Evolutionary conservation across 371 early-diverging fungal species (phyloP).

Genomic region (Apophysomyces trapeziformis): DNA sequence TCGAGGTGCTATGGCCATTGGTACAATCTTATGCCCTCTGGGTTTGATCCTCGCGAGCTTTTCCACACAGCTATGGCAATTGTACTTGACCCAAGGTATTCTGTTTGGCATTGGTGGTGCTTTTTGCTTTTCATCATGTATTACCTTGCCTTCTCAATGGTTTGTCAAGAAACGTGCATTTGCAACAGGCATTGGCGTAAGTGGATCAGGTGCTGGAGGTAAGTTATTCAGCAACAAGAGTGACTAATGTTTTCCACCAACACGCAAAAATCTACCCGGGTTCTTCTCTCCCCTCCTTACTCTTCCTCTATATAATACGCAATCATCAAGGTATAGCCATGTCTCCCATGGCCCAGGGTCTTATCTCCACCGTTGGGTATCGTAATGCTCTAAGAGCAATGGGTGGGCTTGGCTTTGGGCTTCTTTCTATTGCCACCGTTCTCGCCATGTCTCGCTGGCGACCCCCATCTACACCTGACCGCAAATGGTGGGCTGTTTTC

Average conservation of each 20-base stretch:
- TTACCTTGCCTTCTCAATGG: conserved; percentile 75
- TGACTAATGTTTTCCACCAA: no score
- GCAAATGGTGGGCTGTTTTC: conserved; percentile 17
- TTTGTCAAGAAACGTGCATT: conserved; percentile 72
- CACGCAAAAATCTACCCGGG: conserved; percentile 16
- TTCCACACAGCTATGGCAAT: conserved; percentile 58
- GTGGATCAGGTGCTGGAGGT: conserved; percentile 78
- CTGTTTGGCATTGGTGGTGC: conserved; percentile 59
- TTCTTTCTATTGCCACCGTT: conserved; percentile 42
- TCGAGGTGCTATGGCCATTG: conserved; percentile 61
- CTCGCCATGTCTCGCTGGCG: conserved; percentile 39
- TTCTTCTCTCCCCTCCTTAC: conserved; percentile 13
- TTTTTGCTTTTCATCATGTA: conserved; percentile 64
- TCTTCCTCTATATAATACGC: not conserved
- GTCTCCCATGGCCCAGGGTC: conserved; percentile 57
- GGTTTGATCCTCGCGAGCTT: conserved; percentile 63
- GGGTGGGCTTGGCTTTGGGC: conserved; percentile 39
- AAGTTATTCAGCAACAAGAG: not conserved
- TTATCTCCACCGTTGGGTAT: conserved; percentile 56
- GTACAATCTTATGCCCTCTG: conserved; percentile 54
- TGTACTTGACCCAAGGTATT: conserved; percentile 70
- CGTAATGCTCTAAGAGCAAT: conserved; percentile 57
- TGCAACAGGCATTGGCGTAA: conserved; percentile 78
- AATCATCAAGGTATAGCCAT: conserved; percentile 28
- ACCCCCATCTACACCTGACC: conserved; percentile 20